Percentiles rank a stretch among this genome's conserved stretches.
Conservation (phyloP, 345 rosid species). For the Euphorbia tirucalli region DNA sequence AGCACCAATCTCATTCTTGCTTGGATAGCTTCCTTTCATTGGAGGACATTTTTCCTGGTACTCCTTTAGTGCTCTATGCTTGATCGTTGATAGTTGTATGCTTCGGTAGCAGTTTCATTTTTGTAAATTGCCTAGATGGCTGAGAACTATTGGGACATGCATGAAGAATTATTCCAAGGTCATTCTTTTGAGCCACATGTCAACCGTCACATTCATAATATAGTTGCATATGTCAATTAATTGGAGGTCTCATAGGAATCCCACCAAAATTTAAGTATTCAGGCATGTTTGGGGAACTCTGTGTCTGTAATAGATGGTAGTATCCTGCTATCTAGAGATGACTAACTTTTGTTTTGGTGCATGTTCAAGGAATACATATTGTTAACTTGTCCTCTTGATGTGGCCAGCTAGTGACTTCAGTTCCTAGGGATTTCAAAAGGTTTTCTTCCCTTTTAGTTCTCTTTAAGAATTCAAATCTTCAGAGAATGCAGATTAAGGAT, state of each 20-base stretch:
- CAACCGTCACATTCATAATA: too few species aligned
- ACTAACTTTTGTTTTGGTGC: not conserved
- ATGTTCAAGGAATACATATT: not conserved
- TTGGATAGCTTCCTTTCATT: constrained; percentile 41
- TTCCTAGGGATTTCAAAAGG: not conserved
- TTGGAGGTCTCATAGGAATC: not conserved
- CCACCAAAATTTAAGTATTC: not conserved
- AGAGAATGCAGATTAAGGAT: too few species aligned
- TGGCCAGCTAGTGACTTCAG: not conserved
- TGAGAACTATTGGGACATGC: not conserved
- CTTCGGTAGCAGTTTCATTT: not conserved
- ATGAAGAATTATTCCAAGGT: too few species aligned
- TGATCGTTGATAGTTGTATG: too few species aligned
- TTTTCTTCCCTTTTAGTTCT: too few species aligned
- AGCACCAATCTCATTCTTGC: constrained; percentile 30
- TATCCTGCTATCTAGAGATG: not conserved
- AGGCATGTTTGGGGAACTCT: not conserved
- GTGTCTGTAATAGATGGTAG: not conserved
- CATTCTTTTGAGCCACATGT: too few species aligned
- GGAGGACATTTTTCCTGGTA: constrained; percentile 43
- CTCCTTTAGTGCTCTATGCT: not conserved
- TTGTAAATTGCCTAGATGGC: not conserved
- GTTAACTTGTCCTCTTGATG: not conserved
- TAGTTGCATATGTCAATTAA: not conserved
- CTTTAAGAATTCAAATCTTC: not conserved